Base-by-base conservation (phyloP, 2,329 filamentous ascomycete species). In the Colletotrichum sansevieriae region DNA sequence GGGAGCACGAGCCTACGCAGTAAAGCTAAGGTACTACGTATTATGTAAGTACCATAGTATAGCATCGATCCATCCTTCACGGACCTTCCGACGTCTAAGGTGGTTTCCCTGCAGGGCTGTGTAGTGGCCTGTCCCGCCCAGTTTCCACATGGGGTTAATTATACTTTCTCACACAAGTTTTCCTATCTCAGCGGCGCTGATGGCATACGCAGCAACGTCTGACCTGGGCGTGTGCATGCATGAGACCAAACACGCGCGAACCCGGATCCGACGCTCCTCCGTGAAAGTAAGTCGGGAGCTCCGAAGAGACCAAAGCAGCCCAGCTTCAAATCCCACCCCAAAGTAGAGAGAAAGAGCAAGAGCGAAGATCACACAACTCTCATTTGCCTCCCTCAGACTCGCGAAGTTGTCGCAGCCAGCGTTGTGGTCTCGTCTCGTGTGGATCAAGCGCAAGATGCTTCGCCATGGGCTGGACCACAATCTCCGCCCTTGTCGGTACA, bases 201-300 rank as follows among this genome's bases (percentile, higher is more conserved):
- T 22, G 43, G 64, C 59, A 52, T 57, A 18, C 18, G 18, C 18
- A 18, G 18, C 18, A 51, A 57, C 10, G 18, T 51, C 52, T 39
- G 61, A 59, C 54, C 43, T 47, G 47, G 41, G 60, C 15, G 39
- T 13, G 18, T 65, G 62, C 65, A 25, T 25, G 25, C 25, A 56
- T 68, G 41, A 49, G 55, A 52, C 54, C 65, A 52, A 65, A 58
- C 39, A 47, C 51, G 35, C 59, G 29, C 22, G 39, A 51, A 44
- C 35, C 59, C 51, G 60, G 65, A 51, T 58, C 65, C 65, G 52
- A 64, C 25, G 33, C 46, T 49, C n/a, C 61, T 54, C 60, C 61
- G 46, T 63, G 46, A 46, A 65, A 41, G 44, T 47, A 59, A 46
- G 22, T 33, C 41, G 46, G 18, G 33, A 54, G 46, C 52, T 65